Evolutionary conservation across 2,329 filamentous ascomycete species (phyloP).

Genomic region (Penicillium sp.): DNA sequence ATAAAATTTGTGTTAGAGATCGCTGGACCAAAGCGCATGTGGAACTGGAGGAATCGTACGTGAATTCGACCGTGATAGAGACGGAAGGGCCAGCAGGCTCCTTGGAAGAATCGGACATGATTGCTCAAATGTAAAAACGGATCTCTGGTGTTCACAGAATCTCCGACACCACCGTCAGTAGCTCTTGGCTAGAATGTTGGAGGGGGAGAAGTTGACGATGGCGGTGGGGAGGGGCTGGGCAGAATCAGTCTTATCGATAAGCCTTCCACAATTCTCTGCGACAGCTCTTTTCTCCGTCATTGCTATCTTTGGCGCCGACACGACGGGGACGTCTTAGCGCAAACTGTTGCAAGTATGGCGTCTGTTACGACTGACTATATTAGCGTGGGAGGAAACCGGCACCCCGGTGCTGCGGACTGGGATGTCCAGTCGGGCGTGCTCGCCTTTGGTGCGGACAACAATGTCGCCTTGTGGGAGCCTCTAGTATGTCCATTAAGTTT

Average conservation of each 20-base stretch:
- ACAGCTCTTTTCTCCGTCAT: constrained; percentile 22
- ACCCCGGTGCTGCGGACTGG: constrained; percentile 91
- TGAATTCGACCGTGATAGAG: constrained; percentile 72
- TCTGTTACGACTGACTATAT: constrained; percentile 55
- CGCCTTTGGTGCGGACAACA: constrained; percentile 86
- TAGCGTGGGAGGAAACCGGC: constrained; percentile 83
- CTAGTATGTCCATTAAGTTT: constrained; percentile 54
- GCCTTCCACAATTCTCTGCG: constrained; percentile 26
- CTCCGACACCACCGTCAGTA: background rate
- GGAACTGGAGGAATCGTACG: constrained; percentile 48
- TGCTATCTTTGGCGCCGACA: constrained; percentile 3
- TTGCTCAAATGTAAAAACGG: background rate
- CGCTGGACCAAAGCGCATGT: background rate
- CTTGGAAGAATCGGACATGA: constrained; percentile 11
- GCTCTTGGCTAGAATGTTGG: background rate
- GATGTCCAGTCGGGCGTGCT: constrained; percentile 66
- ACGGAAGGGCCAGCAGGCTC: constrained; percentile 39
- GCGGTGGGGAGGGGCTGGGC: constrained; percentile 22
- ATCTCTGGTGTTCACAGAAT: background rate
- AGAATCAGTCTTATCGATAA: constrained; percentile 43
- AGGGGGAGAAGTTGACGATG: constrained; percentile 4
- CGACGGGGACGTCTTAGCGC: background rate
- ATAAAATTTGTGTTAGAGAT: constrained; percentile 12
- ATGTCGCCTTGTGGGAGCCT: constrained; percentile 86
- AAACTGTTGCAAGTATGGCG: constrained; percentile 33